These are phyloP conservation scores for Lathyrus oleraceus DNA, from an alignment of 306 rosid species.

Conservation along the genomic window DNA sequence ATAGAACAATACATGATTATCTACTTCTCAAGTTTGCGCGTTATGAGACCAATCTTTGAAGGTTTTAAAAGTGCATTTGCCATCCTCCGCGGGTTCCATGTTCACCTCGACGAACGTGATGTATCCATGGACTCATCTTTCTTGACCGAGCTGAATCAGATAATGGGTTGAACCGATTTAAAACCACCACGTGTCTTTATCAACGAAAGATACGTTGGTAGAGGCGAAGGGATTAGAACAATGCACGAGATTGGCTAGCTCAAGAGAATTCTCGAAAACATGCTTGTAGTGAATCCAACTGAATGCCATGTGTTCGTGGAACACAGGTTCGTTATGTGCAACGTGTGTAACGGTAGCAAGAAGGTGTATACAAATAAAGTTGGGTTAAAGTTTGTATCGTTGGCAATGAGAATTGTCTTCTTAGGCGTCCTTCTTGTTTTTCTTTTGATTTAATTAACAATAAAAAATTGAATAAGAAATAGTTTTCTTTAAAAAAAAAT, in stretches of 20 bases:
- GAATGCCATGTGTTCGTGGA: conserved; percentile 67
- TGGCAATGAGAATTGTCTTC: conserved; percentile 80
- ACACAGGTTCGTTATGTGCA: conserved; percentile 65
- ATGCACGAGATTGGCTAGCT: conserved; percentile 84
- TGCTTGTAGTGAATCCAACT: conserved; percentile 56
- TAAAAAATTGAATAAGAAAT: not conserved
- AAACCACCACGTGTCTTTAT: conserved; percentile 71
- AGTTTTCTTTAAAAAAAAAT: too few species aligned
- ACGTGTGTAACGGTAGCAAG: conserved; percentile 72
- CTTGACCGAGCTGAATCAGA: conserved; percentile 51
- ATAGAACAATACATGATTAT: conserved; percentile 73
- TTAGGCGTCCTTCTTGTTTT: conserved; percentile 84
- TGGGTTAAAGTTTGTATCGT: conserved; percentile 59
- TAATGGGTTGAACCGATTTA: conserved; percentile 48
- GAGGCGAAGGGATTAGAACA: conserved; percentile 69
- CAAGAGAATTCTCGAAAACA: conserved; percentile 57
- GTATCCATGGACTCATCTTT: conserved; percentile 76
- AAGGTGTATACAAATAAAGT: conserved; percentile 57
- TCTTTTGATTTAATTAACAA: not conserved
- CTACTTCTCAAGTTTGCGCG: conserved; percentile 84
- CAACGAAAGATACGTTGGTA: conserved; percentile 75
- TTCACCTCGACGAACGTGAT: conserved; percentile 85
- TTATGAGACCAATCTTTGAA: conserved; percentile 74
- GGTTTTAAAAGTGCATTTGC: conserved; percentile 74
- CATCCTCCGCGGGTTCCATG: conserved; percentile 72